Percentiles rank a stretch among this genome's conserved stretches.
Evolutionary conservation across 1,284 basidiomycete genomes (phyloP).

Genomic region (Fomitopsis schrenkii): DNA sequence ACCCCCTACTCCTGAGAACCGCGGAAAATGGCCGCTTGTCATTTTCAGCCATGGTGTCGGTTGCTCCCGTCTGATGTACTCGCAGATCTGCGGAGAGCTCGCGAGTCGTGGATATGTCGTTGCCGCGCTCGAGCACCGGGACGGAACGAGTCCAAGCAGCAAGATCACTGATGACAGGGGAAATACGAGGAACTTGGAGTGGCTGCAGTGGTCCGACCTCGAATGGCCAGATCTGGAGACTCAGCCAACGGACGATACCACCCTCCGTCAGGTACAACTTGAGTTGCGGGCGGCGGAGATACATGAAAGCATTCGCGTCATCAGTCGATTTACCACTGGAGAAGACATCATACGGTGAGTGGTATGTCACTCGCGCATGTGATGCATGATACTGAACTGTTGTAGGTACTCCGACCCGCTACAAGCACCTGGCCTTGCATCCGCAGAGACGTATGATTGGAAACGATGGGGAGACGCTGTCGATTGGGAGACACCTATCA

Average conservation of each 20-base stretch:
- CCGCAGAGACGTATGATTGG: not conserved
- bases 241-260: not conserved
- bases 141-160: not conserved
- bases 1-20: not conserved
- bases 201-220: not conserved
- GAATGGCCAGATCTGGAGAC: not conserved
- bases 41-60: slow-evolving; percentile 1
- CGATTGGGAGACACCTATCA: not conserved
- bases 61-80: not conserved
- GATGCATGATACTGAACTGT: not conserved
- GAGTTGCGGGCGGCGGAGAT: slow-evolving; percentile 1
- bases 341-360: not conserved
- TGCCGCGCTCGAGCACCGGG: slow-evolving; percentile 1
- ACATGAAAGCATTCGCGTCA: not conserved
- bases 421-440: not conserved
- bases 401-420: not conserved
- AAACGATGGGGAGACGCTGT: not conserved
- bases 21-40: not conserved
- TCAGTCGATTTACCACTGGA: not conserved
- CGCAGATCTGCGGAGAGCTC: slow-evolving; percentile 1
- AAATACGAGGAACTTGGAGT: not conserved
- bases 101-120: slow-evolving; percentile 1
- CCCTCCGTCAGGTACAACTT: not conserved
- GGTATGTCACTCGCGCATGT: no score
- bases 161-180: slow-evolving; percentile 1